A percentile compares a stretch with the other conserved stretches of the same genome.
phyloP scores from a whole-genome alignment of 139 green algal genomes.

The Trebouxia sp. region DNA sequence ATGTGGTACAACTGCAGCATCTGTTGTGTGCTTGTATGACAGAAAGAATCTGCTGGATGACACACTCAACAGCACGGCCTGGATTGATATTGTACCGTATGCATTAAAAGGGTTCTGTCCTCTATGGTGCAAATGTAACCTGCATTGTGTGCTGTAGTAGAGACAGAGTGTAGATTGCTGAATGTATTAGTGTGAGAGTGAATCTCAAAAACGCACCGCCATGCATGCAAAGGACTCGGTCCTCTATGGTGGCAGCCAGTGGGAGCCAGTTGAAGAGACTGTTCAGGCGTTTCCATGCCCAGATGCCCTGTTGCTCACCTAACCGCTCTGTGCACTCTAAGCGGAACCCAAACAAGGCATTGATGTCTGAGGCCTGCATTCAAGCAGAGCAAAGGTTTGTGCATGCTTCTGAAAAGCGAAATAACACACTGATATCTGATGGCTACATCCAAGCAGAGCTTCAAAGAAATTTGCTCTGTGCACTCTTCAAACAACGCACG shows the following conservation, averaged over 20 bases:
- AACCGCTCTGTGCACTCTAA: constrained; percentile 96
- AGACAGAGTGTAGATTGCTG: background rate
- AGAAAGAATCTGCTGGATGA: too few relatives aligned
- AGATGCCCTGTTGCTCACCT: constrained; percentile 82
- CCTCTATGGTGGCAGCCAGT: constrained; percentile 93
- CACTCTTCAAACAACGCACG: background rate
- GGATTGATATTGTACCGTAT: too few relatives aligned
- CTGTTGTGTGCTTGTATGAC: too few relatives aligned
- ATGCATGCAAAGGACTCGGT: constrained; percentile 98
- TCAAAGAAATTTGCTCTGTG: background rate
- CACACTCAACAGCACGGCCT: too few relatives aligned
- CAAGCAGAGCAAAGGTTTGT: background rate
- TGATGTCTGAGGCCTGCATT: constrained; percentile 88
- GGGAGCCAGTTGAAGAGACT: constrained; percentile 98
- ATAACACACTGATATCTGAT: too few relatives aligned
- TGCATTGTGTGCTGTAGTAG: background rate
- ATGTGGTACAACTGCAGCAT: too few relatives aligned
- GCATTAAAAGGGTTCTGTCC: too few relatives aligned
- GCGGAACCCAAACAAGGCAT: constrained; percentile 98
- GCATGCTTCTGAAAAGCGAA: background rate
- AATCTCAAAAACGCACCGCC: constrained; percentile 47
- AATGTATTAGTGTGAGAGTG: background rate
- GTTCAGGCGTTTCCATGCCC: constrained; percentile 96
- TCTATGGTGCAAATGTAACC: too few relatives aligned
- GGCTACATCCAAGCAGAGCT: too few relatives aligned